Base-by-base conservation (phyloP, 164 flowering plant genomes). In the Vitis labrusca region DNA sequence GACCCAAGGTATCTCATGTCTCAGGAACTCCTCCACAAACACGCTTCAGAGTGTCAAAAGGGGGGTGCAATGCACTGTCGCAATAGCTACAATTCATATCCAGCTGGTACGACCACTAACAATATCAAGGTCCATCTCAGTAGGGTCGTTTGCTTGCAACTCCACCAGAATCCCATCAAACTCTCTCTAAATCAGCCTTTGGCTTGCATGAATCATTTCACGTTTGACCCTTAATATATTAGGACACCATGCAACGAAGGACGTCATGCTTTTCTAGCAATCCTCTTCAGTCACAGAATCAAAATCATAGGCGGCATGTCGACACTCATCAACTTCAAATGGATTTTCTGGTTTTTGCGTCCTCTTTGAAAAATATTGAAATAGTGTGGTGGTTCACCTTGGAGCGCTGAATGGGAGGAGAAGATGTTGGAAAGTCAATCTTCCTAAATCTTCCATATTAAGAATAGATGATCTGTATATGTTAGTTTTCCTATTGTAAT, bases 21-120 rank as follows among this genome's bases (percentile, higher is more conserved):
- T 85, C 57, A 93, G 50, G 72, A 96, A 93, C 78, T 89, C 97
- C 63, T 90, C 97, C 10, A 96, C 88, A 97, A 98, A 96, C 57
- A 77, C 19, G 19, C 19, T 19, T 19, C 19, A 19, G 19, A 19
- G 19, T 19, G 19, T 19, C 19, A 19, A 19, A 19, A 19, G 19
- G 19, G 19, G 19, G 19, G 19, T 19, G 19, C 19, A 19, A 23
- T 23, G 23, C 23, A 23, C 23, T 1, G 1, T 23, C 1, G 1
- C 23, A 23, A 23, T 23, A 1, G 23, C 23, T 1, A 1, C 23
- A 23, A 1, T 23, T 50, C 29, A 7, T 17, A 32, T 58, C 64
- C 51, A 72, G 52, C n/a, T 65, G 64, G 79, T 76, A 14, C 81
- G 74, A 53, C 72, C 54, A 59, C 58, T 77, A 19, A 82, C 64